Evolutionary conservation across 2,329 filamentous ascomycete species (phyloP), one percentile per base, ranked within the genome.

Genomic region (Chaetomium strumarium): DNA sequence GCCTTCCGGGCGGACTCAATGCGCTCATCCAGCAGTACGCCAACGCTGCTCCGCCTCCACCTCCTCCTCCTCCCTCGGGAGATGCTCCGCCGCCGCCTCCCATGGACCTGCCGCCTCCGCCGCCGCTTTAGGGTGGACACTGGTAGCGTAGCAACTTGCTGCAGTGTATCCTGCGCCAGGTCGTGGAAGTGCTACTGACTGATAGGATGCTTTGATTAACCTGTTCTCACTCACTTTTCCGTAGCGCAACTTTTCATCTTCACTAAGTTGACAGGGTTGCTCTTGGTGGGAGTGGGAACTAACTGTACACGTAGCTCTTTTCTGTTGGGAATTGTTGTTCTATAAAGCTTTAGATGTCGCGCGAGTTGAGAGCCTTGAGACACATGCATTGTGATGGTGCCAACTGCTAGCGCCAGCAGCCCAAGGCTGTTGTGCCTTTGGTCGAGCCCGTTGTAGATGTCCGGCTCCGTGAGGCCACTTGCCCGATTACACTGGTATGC

Each of bases 21-120:
- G 79, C 81, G 43, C 73, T 88, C 53, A 84, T 86, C 62, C 81
- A 86, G 67, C 83, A 84, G 63, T 88, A 70, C 45, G 66, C 67
- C 33, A 64, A 63, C 50, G 64, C 62, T 16, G 58, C 55, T 14
- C 60, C 60, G 19, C 65, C 65, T 2, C 65, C 65, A 9, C 66
- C 65, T 3, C 64, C 34, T 13, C 34, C 34, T 8, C 65, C 65
- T 38, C 65, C 65, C 24, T 57, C 63, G n/a, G 64, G 65, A 17
- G 67, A 66, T 34, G 64, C 66, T n/a, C 67, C 67, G 8, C 67
- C 67, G 2, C 66, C 67, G 8, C 68, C 68, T 3, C 68, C 67
- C 2, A 67, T 67, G 62, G 67, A 70, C 34, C 59, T 64, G 48
- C 67, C 68, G 29, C 68, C 67, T 24, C 67, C 68, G 41, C 65